Evolutionary conservation across 345 rosid species (phyloP).

Genomic region (Euphorbia pulcherrima): DNA sequence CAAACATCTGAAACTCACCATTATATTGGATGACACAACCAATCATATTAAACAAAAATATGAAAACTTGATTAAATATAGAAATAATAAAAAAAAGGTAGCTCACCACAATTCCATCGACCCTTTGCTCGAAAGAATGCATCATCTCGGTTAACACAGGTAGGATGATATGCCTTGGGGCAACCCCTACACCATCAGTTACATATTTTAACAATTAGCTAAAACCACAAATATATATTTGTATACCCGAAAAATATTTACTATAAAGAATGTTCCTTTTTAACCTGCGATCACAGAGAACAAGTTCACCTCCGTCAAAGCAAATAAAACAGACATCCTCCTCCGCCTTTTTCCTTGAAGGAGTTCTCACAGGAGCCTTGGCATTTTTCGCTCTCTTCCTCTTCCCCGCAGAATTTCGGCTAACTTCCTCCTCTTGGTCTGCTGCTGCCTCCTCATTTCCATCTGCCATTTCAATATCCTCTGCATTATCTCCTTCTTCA

Average conservation of each 20-base stretch:
- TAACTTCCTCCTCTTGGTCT: constrained; percentile 41
- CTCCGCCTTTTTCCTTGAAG: constrained; percentile 63
- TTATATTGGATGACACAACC: neutral
- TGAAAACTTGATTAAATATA: neutral
- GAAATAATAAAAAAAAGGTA: neutral
- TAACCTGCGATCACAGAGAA: constrained; percentile 96
- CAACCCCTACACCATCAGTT: constrained; percentile 65
- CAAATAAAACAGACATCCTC: constrained; percentile 99
- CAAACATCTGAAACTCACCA: constrained; percentile 13
- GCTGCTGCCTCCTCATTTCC: constrained; percentile 9
- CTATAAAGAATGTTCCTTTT: constrained; percentile 1
- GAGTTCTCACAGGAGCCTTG: constrained; percentile 39
- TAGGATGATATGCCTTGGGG: constrained; percentile 93
- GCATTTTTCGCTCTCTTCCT: constrained; percentile 63
- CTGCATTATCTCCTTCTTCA: neutral
- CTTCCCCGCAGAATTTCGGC: constrained; percentile 51
- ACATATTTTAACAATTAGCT: constrained; percentile 5
- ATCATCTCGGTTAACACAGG: constrained; percentile 89
- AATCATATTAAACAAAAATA: neutral
- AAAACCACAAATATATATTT: constrained; percentile 4
- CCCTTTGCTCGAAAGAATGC: constrained; percentile 82
- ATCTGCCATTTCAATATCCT: constrained; percentile 6
- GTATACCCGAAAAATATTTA: neutral
- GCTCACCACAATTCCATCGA: constrained; percentile 96
- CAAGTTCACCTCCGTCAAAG: constrained; percentile 94